These are phyloP conservation scores for Pueraria montana DNA, from an alignment of 306 rosid genomes.

Conservation along the genomic window DNA sequence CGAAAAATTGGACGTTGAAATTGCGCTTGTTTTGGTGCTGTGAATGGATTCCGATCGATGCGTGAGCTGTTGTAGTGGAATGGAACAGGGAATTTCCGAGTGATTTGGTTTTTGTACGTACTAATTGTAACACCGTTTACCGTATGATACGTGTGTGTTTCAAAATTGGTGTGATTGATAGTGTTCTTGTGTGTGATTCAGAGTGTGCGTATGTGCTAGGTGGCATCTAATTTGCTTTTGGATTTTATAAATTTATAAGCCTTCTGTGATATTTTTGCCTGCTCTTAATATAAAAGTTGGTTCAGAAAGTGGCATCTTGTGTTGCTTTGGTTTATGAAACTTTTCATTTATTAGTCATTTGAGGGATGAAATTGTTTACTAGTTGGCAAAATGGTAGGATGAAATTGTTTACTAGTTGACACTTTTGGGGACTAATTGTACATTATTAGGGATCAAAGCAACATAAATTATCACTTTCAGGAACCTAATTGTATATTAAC, in stretches of 20 bases:
- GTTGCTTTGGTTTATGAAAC: not conserved
- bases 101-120: not conserved
- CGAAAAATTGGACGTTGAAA: not conserved
- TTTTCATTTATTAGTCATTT: not conserved
- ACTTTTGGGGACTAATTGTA: not conserved
- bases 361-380: not conserved
- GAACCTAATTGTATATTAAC: not conserved
- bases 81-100: slow-evolving; percentile 27
- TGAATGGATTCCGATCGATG: slow-evolving; percentile 24
- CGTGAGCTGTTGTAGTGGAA: slow-evolving; percentile 28
- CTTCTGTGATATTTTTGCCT: not conserved
- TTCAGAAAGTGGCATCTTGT: not conserved
- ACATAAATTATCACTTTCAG: not conserved
- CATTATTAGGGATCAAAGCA: not conserved
- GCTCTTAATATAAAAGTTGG: not conserved
- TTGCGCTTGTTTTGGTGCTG: not conserved
- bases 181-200: slow-evolving; percentile 30
- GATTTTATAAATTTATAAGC: not conserved
- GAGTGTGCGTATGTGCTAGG: not conserved
- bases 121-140: not conserved
- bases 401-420: not conserved
- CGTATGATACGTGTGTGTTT: not conserved
- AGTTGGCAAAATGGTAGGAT: not conserved
- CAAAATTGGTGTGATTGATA: not conserved
- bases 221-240: slow-evolving; percentile 16